Evolutionary conservation across 208 protist genomes (phyloP).

Genomic region (Crithidia mellificae): DNA sequence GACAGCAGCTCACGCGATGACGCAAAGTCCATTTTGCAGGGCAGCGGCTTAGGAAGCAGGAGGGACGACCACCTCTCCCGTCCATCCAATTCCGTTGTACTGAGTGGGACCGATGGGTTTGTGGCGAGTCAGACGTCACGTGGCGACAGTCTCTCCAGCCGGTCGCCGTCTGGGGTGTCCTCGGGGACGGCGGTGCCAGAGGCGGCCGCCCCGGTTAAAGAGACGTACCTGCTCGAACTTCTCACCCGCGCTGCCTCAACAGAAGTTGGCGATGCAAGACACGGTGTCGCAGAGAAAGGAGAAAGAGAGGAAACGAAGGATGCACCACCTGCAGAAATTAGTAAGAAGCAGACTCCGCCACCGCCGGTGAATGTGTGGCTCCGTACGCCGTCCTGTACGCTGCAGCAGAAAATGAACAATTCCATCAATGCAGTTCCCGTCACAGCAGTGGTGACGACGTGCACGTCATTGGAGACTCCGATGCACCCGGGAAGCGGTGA

Average conservation of each 20-base stretch:
- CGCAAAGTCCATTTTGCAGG: neutral
- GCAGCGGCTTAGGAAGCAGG: no score
- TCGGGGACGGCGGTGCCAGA: neutral
- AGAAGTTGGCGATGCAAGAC: neutral
- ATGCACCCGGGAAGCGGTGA: neutral
- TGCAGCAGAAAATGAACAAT: neutral
- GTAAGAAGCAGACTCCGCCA: no score
- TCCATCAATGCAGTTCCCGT: neutral
- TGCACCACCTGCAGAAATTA: no score
- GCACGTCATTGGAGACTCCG: neutral
- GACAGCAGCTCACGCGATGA: neutral
- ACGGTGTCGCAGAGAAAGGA: neutral
- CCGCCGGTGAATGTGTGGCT: neutral
- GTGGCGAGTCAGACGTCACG: neutral
- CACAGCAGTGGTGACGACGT: neutral
- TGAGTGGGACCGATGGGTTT: neutral
- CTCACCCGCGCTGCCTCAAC: constrained; percentile 6
- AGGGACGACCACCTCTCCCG: no score
- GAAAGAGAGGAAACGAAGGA: neutral
- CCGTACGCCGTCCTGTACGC: neutral
- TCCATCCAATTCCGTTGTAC: no score
- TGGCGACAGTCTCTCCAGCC: neutral
- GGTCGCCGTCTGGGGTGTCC: neutral
- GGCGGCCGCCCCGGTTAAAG: neutral
- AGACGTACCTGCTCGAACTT: constrained; percentile 6